Conservation (phyloP, 148 eudicot genomes). For the Vaccinium myrtillus region DNA sequence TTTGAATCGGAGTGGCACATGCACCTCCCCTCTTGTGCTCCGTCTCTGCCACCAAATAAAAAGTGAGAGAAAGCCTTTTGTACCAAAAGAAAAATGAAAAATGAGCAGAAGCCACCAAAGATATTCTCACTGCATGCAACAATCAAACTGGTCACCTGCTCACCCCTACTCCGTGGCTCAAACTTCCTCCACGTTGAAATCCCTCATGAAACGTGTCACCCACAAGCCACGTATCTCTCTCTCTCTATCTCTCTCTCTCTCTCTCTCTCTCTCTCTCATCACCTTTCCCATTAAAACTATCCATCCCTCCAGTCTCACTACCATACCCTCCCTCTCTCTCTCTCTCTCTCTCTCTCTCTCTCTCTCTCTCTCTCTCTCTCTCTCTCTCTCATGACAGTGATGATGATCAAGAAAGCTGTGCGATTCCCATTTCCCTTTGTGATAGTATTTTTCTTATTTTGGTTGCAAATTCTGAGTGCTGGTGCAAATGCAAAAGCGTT, state of each 20-base stretch:
- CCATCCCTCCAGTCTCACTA: neutral
- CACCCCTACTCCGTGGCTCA: neutral
- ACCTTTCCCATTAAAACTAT: neutral
- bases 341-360: slow-evolving; percentile 3
- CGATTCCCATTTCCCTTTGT: neutral
- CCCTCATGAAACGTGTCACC: slow-evolving; percentile 36
- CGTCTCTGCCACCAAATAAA: no score
- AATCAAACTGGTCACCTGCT: neutral
- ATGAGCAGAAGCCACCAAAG: no score
- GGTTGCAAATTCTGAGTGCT: neutral
- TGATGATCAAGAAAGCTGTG: slow-evolving; percentile 1
- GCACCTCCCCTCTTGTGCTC: no score
- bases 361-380: slow-evolving; percentile 15
- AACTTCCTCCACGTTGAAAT: slow-evolving; percentile 29
- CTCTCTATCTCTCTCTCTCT: no score
- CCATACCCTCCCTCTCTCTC: neutral
- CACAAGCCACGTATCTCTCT: slow-evolving; percentile 36
- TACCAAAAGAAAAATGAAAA: no score
- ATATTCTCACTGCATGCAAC: neutral
- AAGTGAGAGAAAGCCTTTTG: no score
- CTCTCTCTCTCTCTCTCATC: neutral
- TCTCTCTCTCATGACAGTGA: neutral
- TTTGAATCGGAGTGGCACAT: no score
- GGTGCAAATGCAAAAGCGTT: neutral
- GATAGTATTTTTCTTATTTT: neutral